Base-by-base conservation (phyloP, 2,329 filamentous ascomycete species). In the Diaporthe australafricana region DNA sequence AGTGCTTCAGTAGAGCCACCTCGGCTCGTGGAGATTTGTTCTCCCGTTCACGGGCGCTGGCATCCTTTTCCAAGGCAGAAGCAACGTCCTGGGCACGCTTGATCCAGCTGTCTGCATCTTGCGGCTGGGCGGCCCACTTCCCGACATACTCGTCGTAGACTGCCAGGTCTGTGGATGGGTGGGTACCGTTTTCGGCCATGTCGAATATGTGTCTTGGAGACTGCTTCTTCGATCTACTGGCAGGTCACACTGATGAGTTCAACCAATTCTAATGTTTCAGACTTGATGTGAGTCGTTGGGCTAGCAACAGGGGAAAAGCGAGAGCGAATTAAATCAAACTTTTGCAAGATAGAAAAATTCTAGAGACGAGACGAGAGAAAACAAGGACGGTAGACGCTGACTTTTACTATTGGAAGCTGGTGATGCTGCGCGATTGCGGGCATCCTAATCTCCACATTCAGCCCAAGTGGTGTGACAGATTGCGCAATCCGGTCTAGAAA, bases 11-110 rank as follows among this genome's bases (percentile, higher is more conserved):
- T 1, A 85, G 78, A 0, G 79, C 75, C 0, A 85, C 75, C 30
- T 85, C 83, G 0, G 83, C 83, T 2, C 77, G 76, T 2, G 84
- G 84, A 0, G 83, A 81, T 45, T 83, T 83, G 72, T 82, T 84
- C 12, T 79, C 81, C 30, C 76, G 78, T 57, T 85, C 83, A 16
- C 83, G 79, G 0, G 69, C 63, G 0, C 76, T 78, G 25, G 80
- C 83, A 56, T 84, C 82, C 2, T 73, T 71, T 0, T 76, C 76
- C 0, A 84, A 77, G 1, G 84, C 78, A 1, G 77, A 70, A 1
- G 82, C 80, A 0, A 84, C 82, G 1, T 85, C 82, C 20, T 76
- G 73, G 5, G 82, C 82, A 25, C 84, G 78, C 72, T 83, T 77
- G 6, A 85, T 70, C 84, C 84, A 85, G 8, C 74, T 76, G 5